These are phyloP conservation scores for Nothophytophthora sp. DNA, from an alignment of 352 stramenopile species.

Conservation along the genomic window DNA sequence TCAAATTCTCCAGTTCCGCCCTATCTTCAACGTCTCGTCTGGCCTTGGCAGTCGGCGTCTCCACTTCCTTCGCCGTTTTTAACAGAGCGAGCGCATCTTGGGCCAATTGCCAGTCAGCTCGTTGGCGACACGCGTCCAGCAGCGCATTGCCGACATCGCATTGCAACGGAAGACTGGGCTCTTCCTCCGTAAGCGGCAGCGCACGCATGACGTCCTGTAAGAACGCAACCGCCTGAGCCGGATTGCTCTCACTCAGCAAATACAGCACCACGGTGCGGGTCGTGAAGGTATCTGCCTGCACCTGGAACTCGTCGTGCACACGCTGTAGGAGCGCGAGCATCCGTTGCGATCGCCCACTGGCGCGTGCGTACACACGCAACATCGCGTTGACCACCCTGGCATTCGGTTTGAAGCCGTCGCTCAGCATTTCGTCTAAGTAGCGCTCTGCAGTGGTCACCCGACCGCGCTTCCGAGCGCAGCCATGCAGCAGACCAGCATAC, in stretches of 20 bases:
- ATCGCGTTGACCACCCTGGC: slow-evolving; percentile 58
- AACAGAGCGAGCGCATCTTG: slow-evolving; percentile 13
- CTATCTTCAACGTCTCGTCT: slow-evolving; percentile 5
- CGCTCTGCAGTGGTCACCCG: slow-evolving; percentile 32
- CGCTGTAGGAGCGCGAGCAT: slow-evolving; percentile 35
- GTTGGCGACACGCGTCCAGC: slow-evolving; percentile 53
- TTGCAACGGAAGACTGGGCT: slow-evolving; percentile 10
- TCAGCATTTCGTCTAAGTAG: slow-evolving; percentile 51
- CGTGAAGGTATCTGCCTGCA: slow-evolving; percentile 47
- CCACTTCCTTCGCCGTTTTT: slow-evolving; percentile 1
- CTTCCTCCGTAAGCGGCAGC: slow-evolving; percentile 5
- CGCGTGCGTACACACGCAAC: slow-evolving; percentile 56
- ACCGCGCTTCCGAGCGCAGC: slow-evolving; percentile 45
- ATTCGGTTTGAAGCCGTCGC: slow-evolving; percentile 34
- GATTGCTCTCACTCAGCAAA: slow-evolving; percentile 39
- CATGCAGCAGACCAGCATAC: slow-evolving; percentile 69
- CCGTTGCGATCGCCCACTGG: slow-evolving; percentile 27
- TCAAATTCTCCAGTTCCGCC: slow-evolving; percentile 8
- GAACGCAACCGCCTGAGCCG: slow-evolving; percentile 26
- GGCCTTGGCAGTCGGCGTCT: not conserved
- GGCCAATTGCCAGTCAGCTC: slow-evolving; percentile 38
- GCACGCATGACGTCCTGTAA: slow-evolving; percentile 18
- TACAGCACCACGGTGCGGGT: slow-evolving; percentile 42
- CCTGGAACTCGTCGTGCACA: slow-evolving; percentile 30
- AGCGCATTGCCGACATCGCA: slow-evolving; percentile 37